Evolutionary conservation across 306 rosid genomes (phyloP).

Genomic region (Trichosanthes cucumerina): DNA sequence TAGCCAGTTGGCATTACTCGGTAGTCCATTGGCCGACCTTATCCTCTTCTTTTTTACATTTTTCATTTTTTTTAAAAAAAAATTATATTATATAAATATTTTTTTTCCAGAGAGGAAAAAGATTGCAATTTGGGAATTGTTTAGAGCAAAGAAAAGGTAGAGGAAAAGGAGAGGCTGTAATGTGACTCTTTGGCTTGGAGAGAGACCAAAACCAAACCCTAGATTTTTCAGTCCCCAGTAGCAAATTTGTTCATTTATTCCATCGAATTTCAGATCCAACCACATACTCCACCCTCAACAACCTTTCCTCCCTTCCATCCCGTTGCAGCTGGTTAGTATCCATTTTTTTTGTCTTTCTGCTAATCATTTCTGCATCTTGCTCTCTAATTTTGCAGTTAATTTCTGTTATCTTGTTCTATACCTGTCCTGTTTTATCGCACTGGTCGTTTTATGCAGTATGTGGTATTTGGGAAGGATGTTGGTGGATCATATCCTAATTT

Average conservation of each 20-base stretch:
- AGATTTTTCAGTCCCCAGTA: conserved; percentile 23
- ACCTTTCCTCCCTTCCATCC: not conserved
- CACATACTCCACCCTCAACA: not conserved
- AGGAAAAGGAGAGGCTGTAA: conserved; percentile 16
- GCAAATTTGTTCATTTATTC: not conserved
- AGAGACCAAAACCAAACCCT: conserved; percentile 31
- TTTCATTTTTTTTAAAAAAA: not conserved
- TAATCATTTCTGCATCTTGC: not conserved
- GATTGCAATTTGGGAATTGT: conserved; percentile 24
- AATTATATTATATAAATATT: conserved; percentile 5
- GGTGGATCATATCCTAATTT: conserved; percentile 5
- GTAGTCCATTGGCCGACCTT: conserved; percentile 38
- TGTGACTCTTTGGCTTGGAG: conserved; percentile 20
- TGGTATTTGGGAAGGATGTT: not conserved
- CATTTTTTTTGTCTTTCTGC: not conserved
- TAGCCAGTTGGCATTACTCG: conserved; percentile 43
- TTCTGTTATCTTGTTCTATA: not conserved
- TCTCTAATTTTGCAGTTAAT: conserved; percentile 8
- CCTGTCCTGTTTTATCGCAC: not conserved
- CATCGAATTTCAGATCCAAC: conserved; percentile 17
- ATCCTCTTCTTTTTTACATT: conserved; percentile 24
- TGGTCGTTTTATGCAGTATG: not conserved
- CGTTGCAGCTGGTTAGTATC: conserved; percentile 8
- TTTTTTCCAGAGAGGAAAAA: conserved; percentile 15
- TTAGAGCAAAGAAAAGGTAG: conserved; percentile 13